A percentile compares a stretch with the other conserved stretches of the same genome.
Conservation (phyloP, 208 protist species). For the Trypanosoma caninum region DNA sequence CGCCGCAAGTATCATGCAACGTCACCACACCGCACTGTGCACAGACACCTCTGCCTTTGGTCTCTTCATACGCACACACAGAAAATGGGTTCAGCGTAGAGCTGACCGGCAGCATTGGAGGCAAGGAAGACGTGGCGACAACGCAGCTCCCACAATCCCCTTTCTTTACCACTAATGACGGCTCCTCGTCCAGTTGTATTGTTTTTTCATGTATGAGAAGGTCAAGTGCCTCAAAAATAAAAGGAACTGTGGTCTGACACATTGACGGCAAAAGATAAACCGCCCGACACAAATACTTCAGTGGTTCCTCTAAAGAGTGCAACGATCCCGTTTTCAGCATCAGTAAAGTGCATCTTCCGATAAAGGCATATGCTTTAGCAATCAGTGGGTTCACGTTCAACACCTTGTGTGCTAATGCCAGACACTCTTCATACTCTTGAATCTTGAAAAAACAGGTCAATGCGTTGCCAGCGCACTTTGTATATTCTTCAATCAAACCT, state of each 20-base stretch:
- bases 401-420: slow-evolving; percentile 36
- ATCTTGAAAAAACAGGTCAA: slow-evolving; percentile 76
- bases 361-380: slow-evolving; percentile 82
- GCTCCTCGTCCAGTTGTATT: background rate
- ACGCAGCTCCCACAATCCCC: slow-evolving; percentile 44
- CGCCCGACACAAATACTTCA: slow-evolving; percentile 72
- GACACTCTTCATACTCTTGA: slow-evolving; percentile 35
- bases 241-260: slow-evolving; percentile 26
- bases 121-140: slow-evolving; percentile 31
- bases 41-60: slow-evolving; percentile 39
- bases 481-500: slow-evolving; percentile 54
- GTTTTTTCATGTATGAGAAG: slow-evolving; percentile 12
- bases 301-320: slow-evolving; percentile 14
- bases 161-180: slow-evolving; percentile 18
- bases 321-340: slow-evolving; percentile 15
- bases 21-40: slow-evolving; percentile 38
- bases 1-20: background rate
- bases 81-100: slow-evolving; percentile 54
- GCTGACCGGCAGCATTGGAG: slow-evolving; percentile 37
- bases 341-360: slow-evolving; percentile 47
- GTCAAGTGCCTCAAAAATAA: slow-evolving; percentile 25
- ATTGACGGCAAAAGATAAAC: slow-evolving; percentile 66
- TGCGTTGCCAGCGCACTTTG: slow-evolving; percentile 80
- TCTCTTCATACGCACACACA: slow-evolving; percentile 60
- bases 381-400: slow-evolving; percentile 62